Base-by-base conservation (phyloP, 164 flowering plant genomes). In the Chimonanthus praecox region DNA sequence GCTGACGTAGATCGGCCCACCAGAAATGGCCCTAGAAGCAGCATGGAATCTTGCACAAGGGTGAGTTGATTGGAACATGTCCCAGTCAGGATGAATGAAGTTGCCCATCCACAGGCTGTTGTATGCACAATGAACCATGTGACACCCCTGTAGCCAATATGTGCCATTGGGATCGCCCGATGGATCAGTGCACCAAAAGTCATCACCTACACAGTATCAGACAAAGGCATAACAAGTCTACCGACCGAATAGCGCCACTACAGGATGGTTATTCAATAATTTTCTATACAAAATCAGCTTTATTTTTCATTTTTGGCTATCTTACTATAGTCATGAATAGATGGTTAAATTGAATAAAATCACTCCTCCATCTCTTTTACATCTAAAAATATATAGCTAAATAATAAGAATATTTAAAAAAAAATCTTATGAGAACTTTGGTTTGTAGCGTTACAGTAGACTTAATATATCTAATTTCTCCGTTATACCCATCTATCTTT, bases 121-220 rank as follows among this genome's bases (percentile, higher is more conserved):
- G 45, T 60, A 71, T 6, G 15, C 16, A 20, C 50, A 71, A 8
- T 62, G 67, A 51, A 71, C 4, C 63, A 71, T 71, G 8, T 70
- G 62, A 45, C 49, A 61, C n/a, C 62, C 72, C 43, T 70, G 72
- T 18, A 71, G 60, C 65, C 49, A 71, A 43, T 71, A 71, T 51
- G 47, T 43, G 1, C 51, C 74, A 49, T 60, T 70, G 3, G 45
- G 44, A 71, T 71, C 67, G 44, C 73, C 73, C 60, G 61, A 16
- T 6, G 74, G 65, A 9, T 61, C 74, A 18, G 7, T 3, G 46
- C 61, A 46, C 67, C 54, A 71, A 16, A 71, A 63, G 51, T 61
- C 50, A 46, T 71, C 66, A n/a, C 65, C 73, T 71, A 51, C 47
- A 44, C 47, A 65, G 11, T 6, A 65, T 10, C 13, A 33, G 10